Conservation (phyloP, 768 basidiomycete genomes). For the Agaricus subrufescens region DNA sequence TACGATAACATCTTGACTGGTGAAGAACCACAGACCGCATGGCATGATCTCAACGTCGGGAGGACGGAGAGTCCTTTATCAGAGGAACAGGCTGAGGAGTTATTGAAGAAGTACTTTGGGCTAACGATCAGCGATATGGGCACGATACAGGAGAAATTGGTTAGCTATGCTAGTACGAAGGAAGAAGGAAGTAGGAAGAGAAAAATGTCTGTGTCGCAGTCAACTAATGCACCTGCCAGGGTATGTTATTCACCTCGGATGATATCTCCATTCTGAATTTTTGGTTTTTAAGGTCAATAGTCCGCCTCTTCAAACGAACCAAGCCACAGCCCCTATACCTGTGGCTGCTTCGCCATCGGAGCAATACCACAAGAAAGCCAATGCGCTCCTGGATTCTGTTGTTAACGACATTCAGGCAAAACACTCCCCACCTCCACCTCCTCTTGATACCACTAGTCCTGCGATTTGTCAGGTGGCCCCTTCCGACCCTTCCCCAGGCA, state of each 20-base stretch:
- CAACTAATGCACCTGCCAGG: conserved; percentile 60
- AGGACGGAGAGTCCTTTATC: conserved; percentile 50
- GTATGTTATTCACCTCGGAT: conserved; percentile 23
- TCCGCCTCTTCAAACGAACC: conserved; percentile 42
- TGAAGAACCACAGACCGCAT: conserved; percentile 46
- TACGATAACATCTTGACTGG: conserved; percentile 48
- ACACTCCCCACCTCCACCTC: conserved; percentile 19
- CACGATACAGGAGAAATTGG: conserved; percentile 71
- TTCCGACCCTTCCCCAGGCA: conserved; percentile 22
- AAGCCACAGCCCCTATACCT: conserved; percentile 22
- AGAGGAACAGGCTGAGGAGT: conserved; percentile 58
- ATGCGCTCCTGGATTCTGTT: conserved; percentile 63
- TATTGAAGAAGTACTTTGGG: conserved; percentile 61
- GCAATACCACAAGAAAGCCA: conserved; percentile 50
- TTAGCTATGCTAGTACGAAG: conserved; percentile 57
- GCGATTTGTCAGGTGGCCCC: conserved; percentile 13
- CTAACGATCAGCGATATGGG: conserved; percentile 66
- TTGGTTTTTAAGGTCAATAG: conserved; percentile 46
- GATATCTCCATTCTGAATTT: conserved; percentile 11
- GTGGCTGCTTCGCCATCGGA: conserved; percentile 36
- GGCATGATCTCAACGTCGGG: conserved; percentile 57
- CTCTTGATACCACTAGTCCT: conserved; percentile 15
- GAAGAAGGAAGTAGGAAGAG: conserved; percentile 58
- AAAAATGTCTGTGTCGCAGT: conserved; percentile 80
- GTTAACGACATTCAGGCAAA: conserved; percentile 42